Evolutionary conservation across 164 flowering plant species (phyloP), one percentile per base, ranked within the genome.

Genomic region (Chimonanthus praecox): DNA sequence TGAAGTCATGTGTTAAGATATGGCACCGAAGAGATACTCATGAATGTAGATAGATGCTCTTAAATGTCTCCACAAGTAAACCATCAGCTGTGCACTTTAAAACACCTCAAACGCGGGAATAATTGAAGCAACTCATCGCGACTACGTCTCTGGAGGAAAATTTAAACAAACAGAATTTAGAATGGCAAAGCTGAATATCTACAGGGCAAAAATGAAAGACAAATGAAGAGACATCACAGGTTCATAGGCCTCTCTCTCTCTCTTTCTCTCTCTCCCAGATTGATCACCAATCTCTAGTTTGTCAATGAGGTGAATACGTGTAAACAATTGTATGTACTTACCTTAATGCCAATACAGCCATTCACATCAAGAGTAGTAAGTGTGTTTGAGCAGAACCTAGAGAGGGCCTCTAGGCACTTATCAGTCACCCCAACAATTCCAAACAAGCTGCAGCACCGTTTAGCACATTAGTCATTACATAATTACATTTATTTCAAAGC

Each of bases 271-370:
- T 11, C 43, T 33, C 4, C 3, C 3, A 16, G 21, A 61, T 51
- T 18, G 11, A 2, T 58, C 9, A 3, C 47, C 47, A 45, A 21
- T 33, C 33, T 33, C 33, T 33, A 33, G 33, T 33, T 33, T 33
- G 33, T 33, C 33, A 1, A 33, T 33, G 33, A 67, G 68, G 45
- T 18, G 18, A 54, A 33, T 6, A 15, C 16, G n/a, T n/a, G 51
- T 6, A 8, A 16, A 64, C 4, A 16, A 3, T 20, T 3, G 20
- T 43, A 1, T 69, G 43, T 7, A 58, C 6, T 61, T 51, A 91
- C 98, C 97, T 92, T 89, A 58, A 94, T 92, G 80, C 92, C 92
- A 49, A 83, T 82, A 74, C 98, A 94, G 46, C 98, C 98, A 81
- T 92, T 94, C 71, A 94, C 98, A 80, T 94, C 98, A 51, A 94